Conservation (phyloP, 1,284 basidiomycete species). For the Exobasidium cylindrosporum region DNA sequence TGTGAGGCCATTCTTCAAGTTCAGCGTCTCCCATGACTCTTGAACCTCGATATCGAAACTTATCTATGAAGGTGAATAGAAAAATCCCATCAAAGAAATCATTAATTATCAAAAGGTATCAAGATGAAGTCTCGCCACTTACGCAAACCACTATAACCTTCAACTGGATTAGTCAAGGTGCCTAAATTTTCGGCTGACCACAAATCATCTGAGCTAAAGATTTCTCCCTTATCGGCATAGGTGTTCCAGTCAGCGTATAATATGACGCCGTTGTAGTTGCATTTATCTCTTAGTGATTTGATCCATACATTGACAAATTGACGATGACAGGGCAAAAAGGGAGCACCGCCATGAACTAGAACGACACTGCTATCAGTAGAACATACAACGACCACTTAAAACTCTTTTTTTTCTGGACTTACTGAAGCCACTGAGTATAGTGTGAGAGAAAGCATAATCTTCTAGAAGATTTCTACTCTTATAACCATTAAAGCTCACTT, state of each 20-base stretch:
- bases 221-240: constrained; percentile 2
- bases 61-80: neutral
- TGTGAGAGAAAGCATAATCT: neutral
- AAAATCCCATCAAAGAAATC: too few relatives aligned
- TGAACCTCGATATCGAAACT: neutral
- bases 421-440: neutral
- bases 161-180: neutral
- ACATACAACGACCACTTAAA: too few relatives aligned
- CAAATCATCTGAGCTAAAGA: neutral
- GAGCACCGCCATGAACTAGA: neutral
- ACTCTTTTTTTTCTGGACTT: too few relatives aligned
- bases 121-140: neutral
- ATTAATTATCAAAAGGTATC: too few relatives aligned
- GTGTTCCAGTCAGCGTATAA: constrained; percentile 1
- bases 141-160: neutral
- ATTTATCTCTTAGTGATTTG: neutral
- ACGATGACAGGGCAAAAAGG: constrained; percentile 1
- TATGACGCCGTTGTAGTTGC: neutral
- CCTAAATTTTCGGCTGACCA: neutral
- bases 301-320: constrained; percentile 3
- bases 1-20: neutral
- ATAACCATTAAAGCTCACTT: neutral
- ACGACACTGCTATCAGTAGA: too few relatives aligned
- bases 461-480: neutral
- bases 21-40: neutral